phyloP scores from a whole-genome alignment of 148 eudicot species.

The Limonium bicolor region DNA sequence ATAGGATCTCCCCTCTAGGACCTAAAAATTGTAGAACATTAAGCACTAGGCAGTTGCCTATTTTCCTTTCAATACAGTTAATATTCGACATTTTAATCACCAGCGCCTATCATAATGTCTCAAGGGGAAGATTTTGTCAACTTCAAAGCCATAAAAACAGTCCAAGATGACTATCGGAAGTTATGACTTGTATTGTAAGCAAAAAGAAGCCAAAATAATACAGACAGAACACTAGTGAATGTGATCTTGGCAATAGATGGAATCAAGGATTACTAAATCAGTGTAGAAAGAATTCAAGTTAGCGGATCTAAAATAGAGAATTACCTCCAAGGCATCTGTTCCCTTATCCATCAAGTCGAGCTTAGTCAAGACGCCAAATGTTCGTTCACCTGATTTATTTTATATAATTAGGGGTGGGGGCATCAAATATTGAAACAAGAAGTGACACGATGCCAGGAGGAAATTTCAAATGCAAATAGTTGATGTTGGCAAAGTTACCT shows the following conservation, averaged over 20 bases:
- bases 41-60: too few species aligned
- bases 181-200: too few species aligned
- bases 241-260: background rate
- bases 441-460: background rate
- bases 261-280: background rate
- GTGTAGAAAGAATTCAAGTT: background rate
- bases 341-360: slow-evolving; percentile 66
- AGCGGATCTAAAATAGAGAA: background rate
- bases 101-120: too few species aligned
- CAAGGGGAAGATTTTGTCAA: too few species aligned
- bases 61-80: too few species aligned
- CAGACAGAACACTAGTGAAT: too few species aligned
- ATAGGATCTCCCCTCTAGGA: slow-evolving; percentile 80
- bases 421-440: background rate
- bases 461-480: background rate
- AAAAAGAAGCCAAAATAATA: too few species aligned
- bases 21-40: slow-evolving; percentile 42
- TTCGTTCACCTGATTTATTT: slow-evolving; percentile 33
- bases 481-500: slow-evolving; percentile 20
- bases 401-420: background rate
- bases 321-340: slow-evolving; percentile 55
- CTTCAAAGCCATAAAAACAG: too few species aligned
- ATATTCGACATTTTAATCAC: too few species aligned
- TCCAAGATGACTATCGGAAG: too few species aligned
- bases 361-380: slow-evolving; percentile 63